Base-by-base conservation (phyloP, 768 basidiomycete species). In the Mycena crocata region DNA sequence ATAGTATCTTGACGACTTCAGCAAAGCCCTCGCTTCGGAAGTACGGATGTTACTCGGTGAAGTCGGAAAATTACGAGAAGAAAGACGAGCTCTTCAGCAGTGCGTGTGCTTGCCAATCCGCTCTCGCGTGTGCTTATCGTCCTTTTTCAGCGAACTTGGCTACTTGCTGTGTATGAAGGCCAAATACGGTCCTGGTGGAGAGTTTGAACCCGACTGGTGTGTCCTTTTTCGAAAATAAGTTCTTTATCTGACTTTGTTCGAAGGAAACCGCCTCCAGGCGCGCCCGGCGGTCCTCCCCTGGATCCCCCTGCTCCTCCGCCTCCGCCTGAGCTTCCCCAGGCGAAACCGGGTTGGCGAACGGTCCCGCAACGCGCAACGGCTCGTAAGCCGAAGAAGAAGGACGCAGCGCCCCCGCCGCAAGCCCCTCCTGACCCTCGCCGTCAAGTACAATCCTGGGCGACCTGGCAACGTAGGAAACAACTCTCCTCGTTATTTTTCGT, bases 1-100 rank as follows among this genome's bases (percentile, higher is more conserved):
- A 48, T 57, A 93, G 91, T 95, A 95, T 75, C 85, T 95, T 17
- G 91, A 95, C 66, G 93, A 95, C 62, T 95, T 95, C 79, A 94
- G 93, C 77, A 92, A 89, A 75, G 90, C 94, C 1, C 79, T 95
- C 49, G 93, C 94, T 3, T 83, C 86, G 19, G 94, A 95, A 80
- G 93, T 95, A 13, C 89, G 93, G 32, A 90, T 93, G 85, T 83
- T 95, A 17, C 85, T 95, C 13, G 87, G 85, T 37, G 94, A 95
- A 81, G 94, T 95, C 42, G 93, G 93, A 42, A 92, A 90, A 70
- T 81, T 95, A 49, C 88, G 92, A 5, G 91, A 94, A 77, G 91
- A 95, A 72, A 85, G 90, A 72, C 88, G 93, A 45, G 86, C 85
- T 26, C 82, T 94, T 26, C 91, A 94, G 81, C 88, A 91, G 93